These are phyloP conservation scores for Ceratorhiza oryzae-sativae DNA, from an alignment of 1,284 basidiomycete genomes.

Conservation along the genomic window DNA sequence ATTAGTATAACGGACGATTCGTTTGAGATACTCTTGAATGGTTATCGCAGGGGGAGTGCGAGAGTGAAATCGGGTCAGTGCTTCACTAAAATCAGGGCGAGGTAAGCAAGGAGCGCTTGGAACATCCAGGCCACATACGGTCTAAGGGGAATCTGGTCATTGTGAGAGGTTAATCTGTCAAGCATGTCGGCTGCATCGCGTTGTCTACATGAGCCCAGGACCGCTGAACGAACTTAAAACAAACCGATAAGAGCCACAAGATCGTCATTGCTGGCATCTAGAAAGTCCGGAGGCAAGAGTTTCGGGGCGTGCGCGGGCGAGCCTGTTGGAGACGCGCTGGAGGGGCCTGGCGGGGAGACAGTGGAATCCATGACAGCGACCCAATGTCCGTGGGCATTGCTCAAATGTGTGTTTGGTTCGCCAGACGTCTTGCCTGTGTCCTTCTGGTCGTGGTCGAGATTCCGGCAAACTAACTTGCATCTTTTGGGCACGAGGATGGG, in stretches of 20 bases:
- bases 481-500: constrained; percentile 30
- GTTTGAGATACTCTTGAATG: constrained; percentile 87
- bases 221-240: constrained; percentile 40
- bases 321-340: constrained; percentile 17
- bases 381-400: constrained; percentile 37
- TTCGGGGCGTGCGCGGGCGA: constrained; percentile 21
- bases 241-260: constrained; percentile 86
- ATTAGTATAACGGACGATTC: constrained; percentile 91
- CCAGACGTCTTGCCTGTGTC: constrained; percentile 17
- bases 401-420: background rate
- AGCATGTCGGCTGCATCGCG: constrained; percentile 83
- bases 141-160: constrained; percentile 87
- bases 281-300: constrained; percentile 68
- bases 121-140: constrained; percentile 61
- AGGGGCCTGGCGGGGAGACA: background rate
- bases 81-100: constrained; percentile 60
- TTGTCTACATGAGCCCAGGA: constrained; percentile 10
- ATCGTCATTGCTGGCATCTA: constrained; percentile 79
- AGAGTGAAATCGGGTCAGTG: constrained; percentile 92
- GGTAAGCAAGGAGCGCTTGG: background rate
- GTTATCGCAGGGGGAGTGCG: constrained; percentile 83
- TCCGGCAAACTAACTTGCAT: background rate
- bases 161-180: constrained; percentile 87
- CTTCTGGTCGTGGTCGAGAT: constrained; percentile 7
- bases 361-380: constrained; percentile 26